Percentiles rank a stretch among this genome's conserved stretches.
Conservation (phyloP, 2,329 filamentous ascomycete species). For the Fusarium sterilihyphosum region DNA sequence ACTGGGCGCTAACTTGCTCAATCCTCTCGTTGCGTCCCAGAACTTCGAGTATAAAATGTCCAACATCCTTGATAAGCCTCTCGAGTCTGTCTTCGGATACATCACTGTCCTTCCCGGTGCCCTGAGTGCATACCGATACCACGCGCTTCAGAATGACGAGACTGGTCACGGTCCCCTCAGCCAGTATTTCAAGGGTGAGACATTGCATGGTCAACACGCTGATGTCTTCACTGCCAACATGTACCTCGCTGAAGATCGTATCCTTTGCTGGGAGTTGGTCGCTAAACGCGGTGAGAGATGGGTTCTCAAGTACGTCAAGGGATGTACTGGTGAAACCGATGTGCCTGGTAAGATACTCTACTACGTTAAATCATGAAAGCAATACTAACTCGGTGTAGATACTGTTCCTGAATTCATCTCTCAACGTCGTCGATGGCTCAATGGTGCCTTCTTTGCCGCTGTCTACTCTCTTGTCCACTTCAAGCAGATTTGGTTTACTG, state of each 20-base stretch:
- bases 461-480: conserved; percentile 98
- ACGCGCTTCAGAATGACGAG: conserved; percentile 95
- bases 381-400: conserved; percentile 64
- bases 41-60: conserved; percentile 99
- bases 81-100: conserved; percentile 97
- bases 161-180: conserved; percentile 94
- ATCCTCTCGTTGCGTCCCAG: conserved; percentile 94
- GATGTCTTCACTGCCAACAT: conserved; percentile 98
- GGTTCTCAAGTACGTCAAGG: conserved; percentile 98
- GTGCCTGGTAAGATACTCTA: conserved; percentile 79
- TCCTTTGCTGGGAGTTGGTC: conserved; percentile 93
- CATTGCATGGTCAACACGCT: conserved; percentile 92
- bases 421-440: conserved; percentile 95
- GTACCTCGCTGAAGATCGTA: conserved; percentile 91
- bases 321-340: conserved; percentile 96
- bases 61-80: conserved; percentile 96
- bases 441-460: conserved; percentile 97
- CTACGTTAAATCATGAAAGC: neutral
- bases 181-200: conserved; percentile 99
- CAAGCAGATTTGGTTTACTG: conserved; percentile 89
- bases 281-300: conserved; percentile 94
- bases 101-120: conserved; percentile 97
- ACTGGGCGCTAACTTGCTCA: conserved; percentile 82
- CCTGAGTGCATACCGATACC: conserved; percentile 93
- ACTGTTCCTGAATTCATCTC: conserved; percentile 96